A percentile compares a stretch with the other conserved stretches of the same genome.
Evolutionary conservation across 208 protist species (phyloP).

Genomic region (Balamuthia mandrillaris): DNA sequence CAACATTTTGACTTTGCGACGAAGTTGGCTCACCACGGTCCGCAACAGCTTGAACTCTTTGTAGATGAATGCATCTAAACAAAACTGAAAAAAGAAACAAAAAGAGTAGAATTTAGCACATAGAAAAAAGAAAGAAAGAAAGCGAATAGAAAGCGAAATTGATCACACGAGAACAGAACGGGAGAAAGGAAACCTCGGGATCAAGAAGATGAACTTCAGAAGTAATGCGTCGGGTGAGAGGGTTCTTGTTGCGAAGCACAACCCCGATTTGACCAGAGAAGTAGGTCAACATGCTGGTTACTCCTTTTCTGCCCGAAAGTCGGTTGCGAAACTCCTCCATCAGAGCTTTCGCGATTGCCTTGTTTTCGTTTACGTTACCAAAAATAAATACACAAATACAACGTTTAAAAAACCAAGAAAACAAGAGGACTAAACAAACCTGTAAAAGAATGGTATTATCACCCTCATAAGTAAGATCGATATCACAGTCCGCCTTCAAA

Average conservation of each 20-base stretch:
- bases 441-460: conserved; percentile 27
- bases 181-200: neutral
- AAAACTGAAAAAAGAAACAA: neutral
- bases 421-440: no score
- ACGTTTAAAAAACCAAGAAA: no score
- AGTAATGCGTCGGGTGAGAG: neutral
- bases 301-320: neutral
- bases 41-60: conserved; percentile 10
- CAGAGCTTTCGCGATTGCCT: neutral
- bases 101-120: neutral
- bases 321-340: conserved; percentile 13
- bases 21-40: neutral
- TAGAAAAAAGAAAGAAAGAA: neutral
- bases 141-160: neutral
- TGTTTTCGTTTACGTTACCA: neutral
- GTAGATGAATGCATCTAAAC: neutral
- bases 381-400: neutral
- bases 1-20: neutral
- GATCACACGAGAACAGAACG: neutral
- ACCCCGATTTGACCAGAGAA: neutral
- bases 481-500: conserved; percentile 25
- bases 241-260: neutral
- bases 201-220: neutral
- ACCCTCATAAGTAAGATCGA: conserved; percentile 29
- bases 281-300: conserved; percentile 27